phyloP scores from a whole-genome alignment of 352 stramenopile genomes.

The Thraustotheca clavata region DNA sequence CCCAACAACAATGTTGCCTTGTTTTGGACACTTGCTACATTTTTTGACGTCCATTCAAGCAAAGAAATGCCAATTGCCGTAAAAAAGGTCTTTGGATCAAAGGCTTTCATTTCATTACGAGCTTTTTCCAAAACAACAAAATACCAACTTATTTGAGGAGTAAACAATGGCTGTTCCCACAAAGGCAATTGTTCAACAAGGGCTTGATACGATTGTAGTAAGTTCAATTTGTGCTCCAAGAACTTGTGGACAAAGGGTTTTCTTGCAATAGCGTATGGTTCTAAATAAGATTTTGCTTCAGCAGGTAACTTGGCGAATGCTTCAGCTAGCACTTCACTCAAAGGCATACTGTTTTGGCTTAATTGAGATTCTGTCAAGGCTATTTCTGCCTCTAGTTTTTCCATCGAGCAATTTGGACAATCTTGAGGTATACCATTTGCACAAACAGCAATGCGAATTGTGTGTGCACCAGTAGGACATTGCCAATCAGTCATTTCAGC shows the following conservation, averaged over 20 bases:
- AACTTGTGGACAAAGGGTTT: not conserved
- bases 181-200: not conserved
- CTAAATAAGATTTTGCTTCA: too few relatives aligned
- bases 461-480: constrained; percentile 34
- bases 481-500: constrained; percentile 31
- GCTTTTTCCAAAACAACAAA: not conserved
- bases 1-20: constrained; percentile 31
- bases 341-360: too few relatives aligned
- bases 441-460: constrained; percentile 36
- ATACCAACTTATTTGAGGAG: not conserved
- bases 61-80: not conserved
- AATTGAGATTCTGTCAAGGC: too few relatives aligned
- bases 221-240: not conserved
- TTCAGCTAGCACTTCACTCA: too few relatives aligned
- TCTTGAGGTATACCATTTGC: constrained; percentile 36
- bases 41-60: not conserved
- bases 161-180: not conserved
- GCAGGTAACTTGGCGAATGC: too few relatives aligned
- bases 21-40: not conserved
- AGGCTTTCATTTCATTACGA: not conserved
- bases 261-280: too few relatives aligned
- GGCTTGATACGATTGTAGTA: not conserved
- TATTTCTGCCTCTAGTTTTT: constrained; percentile 28
- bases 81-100: not conserved
- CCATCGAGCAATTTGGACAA: constrained; percentile 41